phyloP scores from a whole-genome alignment of 345 rosid species.

The Microthlaspi erraticum region DNA sequence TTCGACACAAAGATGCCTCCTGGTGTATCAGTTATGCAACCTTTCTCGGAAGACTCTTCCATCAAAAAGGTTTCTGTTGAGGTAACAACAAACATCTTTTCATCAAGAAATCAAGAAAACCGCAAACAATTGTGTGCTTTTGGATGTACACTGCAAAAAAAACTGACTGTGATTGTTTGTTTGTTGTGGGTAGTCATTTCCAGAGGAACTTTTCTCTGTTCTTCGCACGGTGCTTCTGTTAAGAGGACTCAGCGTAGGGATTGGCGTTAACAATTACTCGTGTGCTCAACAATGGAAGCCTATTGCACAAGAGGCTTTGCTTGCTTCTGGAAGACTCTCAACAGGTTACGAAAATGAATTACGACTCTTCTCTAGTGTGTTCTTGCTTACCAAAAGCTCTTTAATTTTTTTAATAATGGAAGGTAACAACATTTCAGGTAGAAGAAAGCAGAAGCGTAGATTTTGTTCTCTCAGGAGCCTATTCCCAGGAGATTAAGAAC shows the following conservation, averaged over 20 bases:
- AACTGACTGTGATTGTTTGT: constrained; percentile 1
- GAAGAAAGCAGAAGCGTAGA: constrained; percentile 31
- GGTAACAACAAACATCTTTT: constrained; percentile 47
- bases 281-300: constrained; percentile 93
- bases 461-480: constrained; percentile 23
- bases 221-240: constrained; percentile 85
- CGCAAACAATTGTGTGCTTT: constrained; percentile 2
- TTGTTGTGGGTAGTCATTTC: constrained; percentile 65
- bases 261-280: constrained; percentile 80
- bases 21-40: constrained; percentile 75
- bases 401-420: background rate
- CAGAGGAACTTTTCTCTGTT: constrained; percentile 90
- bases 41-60: constrained; percentile 86
- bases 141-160: background rate
- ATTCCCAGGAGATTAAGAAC: constrained; percentile 22
- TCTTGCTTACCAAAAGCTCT: background rate
- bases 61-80: constrained; percentile 73
- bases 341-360: constrained; percentile 49
- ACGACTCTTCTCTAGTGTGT: background rate
- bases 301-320: constrained; percentile 83
- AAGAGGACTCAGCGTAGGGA: constrained; percentile 94
- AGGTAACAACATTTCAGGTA: constrained; percentile 30
- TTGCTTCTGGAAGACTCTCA: constrained; percentile 62
- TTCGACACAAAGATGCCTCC: constrained; percentile 90
- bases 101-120: background rate